Percentiles rank a stretch among this genome's conserved stretches.
These are phyloP conservation scores for Clarkia xantiana DNA, from an alignment of 345 rosid species.

Conservation along the genomic window DNA sequence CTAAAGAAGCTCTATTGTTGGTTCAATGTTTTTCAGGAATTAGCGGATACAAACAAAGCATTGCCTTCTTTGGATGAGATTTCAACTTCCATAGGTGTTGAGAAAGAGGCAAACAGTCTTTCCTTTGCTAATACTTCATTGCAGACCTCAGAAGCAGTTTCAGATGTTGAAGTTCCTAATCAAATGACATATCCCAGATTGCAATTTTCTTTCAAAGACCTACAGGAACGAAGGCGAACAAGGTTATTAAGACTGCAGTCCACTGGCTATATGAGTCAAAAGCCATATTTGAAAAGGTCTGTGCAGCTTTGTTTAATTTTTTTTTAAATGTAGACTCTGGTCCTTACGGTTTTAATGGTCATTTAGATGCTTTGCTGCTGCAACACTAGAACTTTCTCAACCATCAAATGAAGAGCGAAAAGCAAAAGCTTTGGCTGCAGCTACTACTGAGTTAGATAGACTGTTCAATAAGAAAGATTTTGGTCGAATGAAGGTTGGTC, in stretches of 20 bases:
- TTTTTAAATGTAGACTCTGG: conserved; percentile 2
- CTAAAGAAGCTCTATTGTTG: conserved; percentile 6
- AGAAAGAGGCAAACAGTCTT: conserved; percentile 20
- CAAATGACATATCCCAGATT: conserved; percentile 44
- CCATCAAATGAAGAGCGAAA: conserved; percentile 72
- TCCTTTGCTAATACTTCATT: conserved; percentile 20
- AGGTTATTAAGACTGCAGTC: conserved; percentile 39
- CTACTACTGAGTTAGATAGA: conserved; percentile 75
- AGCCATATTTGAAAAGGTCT: conserved; percentile 32
- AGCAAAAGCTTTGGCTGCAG: conserved; percentile 72
- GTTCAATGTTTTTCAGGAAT: conserved; percentile 21
- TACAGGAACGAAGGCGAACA: conserved; percentile 44
- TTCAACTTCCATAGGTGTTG: conserved; percentile 15
- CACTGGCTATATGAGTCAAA: conserved; percentile 19
- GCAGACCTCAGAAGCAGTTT: conserved; percentile 19
- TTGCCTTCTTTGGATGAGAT: conserved; percentile 18
- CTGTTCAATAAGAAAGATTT: conserved; percentile 85
- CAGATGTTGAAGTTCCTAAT: conserved; percentile 34
- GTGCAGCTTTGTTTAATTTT: conserved; percentile 7
- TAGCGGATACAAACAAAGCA: conserved; percentile 16
- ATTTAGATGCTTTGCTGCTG: conserved; percentile 65
- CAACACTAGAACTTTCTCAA: conserved; percentile 74
- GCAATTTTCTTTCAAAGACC: conserved; percentile 61
- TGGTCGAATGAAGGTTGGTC: conserved; percentile 68
- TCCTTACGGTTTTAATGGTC: conserved; percentile 4